phyloP scores from a whole-genome alignment of 495 filamentous ascomycete species.

The Trichoderma asperelloides region DNA sequence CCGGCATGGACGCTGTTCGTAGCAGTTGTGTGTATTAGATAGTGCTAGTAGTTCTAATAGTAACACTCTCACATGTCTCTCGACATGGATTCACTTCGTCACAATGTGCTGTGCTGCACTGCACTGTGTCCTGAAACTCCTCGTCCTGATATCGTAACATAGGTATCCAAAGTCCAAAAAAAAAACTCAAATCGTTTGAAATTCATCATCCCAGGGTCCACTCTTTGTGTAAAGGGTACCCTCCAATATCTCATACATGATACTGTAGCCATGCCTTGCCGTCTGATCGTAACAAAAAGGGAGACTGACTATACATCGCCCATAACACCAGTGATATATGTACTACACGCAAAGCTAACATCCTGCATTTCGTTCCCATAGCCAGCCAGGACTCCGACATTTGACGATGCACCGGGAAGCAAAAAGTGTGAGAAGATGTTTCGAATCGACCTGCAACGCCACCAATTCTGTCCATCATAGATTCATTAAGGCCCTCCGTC shows the following conservation, averaged over 20 bases:
- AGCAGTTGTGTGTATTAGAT: too few species aligned
- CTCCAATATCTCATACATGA: background rate
- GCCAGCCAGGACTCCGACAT: background rate
- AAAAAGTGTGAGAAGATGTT: background rate
- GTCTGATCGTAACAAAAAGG: background rate
- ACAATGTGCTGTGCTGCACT: too few species aligned
- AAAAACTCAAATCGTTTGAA: background rate
- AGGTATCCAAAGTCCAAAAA: background rate
- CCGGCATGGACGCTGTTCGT: too few species aligned
- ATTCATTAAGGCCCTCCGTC: background rate
- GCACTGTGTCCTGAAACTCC: too few species aligned
- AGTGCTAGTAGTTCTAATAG: too few species aligned
- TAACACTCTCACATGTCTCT: too few species aligned
- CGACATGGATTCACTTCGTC: too few species aligned
- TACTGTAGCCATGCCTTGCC: background rate
- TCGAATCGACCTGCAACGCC: background rate
- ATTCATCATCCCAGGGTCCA: background rate
- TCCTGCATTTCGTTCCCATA: background rate
- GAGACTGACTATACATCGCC: background rate
- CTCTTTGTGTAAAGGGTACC: background rate
- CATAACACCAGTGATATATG: background rate
- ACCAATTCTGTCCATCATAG: background rate
- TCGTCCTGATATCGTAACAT: too few species aligned
- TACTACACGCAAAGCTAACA: background rate
- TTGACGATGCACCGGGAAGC: background rate